These are phyloP conservation scores for Diphasiastrum complanatum DNA, from an alignment of 83 land plant genomes.

Conservation along the genomic window DNA sequence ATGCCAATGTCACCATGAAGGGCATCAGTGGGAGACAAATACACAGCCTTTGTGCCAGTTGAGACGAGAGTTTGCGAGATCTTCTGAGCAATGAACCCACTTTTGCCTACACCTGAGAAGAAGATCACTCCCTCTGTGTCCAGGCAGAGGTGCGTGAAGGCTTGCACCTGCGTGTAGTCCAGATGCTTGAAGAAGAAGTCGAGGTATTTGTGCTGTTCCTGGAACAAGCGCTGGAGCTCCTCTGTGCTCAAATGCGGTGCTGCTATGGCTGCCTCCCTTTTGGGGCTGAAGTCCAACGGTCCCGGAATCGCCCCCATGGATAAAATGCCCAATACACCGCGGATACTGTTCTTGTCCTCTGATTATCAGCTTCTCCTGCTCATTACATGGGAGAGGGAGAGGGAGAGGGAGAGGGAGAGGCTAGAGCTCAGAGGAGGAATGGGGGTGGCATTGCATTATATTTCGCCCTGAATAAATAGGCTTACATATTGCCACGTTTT, in stretches of 20 bases:
- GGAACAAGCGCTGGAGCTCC: constrained; percentile 42
- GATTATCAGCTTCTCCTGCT: too few species aligned
- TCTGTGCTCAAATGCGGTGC: constrained; percentile 2
- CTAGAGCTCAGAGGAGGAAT: constrained; percentile 3
- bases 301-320: too few species aligned
- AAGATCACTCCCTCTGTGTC: constrained; percentile 58
- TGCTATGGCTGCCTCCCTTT: too few species aligned
- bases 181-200: constrained; percentile 71
- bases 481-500: too few species aligned
- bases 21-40: constrained; percentile 72
- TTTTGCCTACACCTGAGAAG: constrained; percentile 97
- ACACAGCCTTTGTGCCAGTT: constrained; percentile 65
- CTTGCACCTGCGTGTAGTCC: constrained; percentile 49
- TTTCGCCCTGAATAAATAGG: too few species aligned
- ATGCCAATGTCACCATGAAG: constrained; percentile 96
- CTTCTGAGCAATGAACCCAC: constrained; percentile 92
- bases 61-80: constrained; percentile 91
- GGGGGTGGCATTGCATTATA: not conserved
- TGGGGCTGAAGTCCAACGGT: too few species aligned
- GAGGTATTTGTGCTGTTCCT: constrained; percentile 53
- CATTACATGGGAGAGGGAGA: too few species aligned
- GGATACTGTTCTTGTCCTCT: too few species aligned
- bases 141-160: constrained; percentile 69
- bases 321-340: too few species aligned
- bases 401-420: not conserved